Evolutionary conservation across 2,329 filamentous ascomycete genomes (phyloP).

Genomic region (Orbilia ellipsospora): DNA sequence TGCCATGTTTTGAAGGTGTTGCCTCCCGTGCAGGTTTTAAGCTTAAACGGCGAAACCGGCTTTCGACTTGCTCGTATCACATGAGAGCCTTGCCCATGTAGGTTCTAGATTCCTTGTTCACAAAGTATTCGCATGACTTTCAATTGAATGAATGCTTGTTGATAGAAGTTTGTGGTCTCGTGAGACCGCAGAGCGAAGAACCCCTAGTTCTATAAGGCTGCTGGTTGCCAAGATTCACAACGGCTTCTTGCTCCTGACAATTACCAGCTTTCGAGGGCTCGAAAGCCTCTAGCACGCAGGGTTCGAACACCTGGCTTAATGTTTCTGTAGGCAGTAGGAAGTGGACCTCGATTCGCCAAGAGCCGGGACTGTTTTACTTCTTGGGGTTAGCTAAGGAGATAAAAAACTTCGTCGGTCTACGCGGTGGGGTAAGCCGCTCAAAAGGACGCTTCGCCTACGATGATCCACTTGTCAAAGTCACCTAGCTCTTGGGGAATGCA

Average conservation of each 20-base stretch:
- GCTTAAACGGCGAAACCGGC: slow-evolving; percentile 29
- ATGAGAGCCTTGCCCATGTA: slow-evolving; percentile 46
- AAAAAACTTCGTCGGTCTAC: slow-evolving; percentile 24
- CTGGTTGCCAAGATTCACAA: slow-evolving; percentile 43
- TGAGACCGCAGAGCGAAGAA: slow-evolving; percentile 45
- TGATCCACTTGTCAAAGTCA: slow-evolving; percentile 47
- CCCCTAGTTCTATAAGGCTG: slow-evolving; percentile 42
- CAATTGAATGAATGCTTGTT: slow-evolving; percentile 26
- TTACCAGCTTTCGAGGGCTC: slow-evolving; percentile 19
- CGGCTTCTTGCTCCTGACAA: slow-evolving; percentile 24
- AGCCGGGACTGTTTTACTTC: slow-evolving; percentile 35
- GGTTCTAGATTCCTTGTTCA: slow-evolving; percentile 49
- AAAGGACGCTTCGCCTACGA: slow-evolving; percentile 28
- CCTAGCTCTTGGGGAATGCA: slow-evolving; percentile 12
- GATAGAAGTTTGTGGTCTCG: slow-evolving; percentile 55
- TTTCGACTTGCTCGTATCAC: slow-evolving; percentile 30
- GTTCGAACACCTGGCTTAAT: background rate
- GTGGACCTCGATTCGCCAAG: slow-evolving; percentile 27
- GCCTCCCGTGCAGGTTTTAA: slow-evolving; percentile 39
- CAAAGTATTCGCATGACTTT: slow-evolving; percentile 25
- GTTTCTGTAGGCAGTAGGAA: too few species aligned
- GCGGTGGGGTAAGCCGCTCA: slow-evolving; percentile 25
- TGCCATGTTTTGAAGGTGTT: slow-evolving; percentile 48
- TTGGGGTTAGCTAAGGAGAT: slow-evolving; percentile 13
- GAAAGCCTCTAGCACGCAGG: slow-evolving; percentile 18